Percentiles rank a stretch among this genome's conserved stretches.
Conservation (phyloP, 139 green algal genomes). For the Chlamydomonas urium region DNA sequence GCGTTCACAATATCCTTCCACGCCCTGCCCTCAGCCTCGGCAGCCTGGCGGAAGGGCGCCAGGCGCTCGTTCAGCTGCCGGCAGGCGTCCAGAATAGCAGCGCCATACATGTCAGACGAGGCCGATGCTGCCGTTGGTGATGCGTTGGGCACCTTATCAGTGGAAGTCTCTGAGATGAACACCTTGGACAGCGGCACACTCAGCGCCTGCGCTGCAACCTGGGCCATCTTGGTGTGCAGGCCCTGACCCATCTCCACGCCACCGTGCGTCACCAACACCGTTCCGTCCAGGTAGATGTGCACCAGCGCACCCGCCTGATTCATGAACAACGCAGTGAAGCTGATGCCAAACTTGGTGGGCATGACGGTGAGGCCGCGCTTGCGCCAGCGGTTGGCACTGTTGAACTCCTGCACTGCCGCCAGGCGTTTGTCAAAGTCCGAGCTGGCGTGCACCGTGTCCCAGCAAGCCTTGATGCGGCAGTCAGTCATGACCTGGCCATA, state of each 20-base stretch:
- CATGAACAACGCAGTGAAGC: constrained; percentile 83
- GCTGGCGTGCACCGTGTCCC: constrained; percentile 35
- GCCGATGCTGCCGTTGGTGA: constrained; percentile 89
- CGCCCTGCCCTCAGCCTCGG: neutral
- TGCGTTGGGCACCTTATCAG: constrained; percentile 95
- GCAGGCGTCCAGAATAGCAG: constrained; percentile 86
- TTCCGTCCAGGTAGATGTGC: constrained; percentile 93
- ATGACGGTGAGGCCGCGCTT: constrained; percentile 85
- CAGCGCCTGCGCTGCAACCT: constrained; percentile 74
- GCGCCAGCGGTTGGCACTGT: constrained; percentile 48
- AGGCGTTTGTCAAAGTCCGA: constrained; percentile 8
- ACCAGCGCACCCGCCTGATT: constrained; percentile 89
- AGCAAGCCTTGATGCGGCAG: constrained; percentile 50
- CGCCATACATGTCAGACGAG: constrained; percentile 90
- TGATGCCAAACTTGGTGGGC: constrained; percentile 97
- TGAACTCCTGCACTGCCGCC: constrained; percentile 59
- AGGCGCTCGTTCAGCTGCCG: constrained; percentile 70
- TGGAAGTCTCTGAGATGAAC: constrained; percentile 89
- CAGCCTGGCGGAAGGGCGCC: constrained; percentile 49
- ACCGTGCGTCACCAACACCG: constrained; percentile 90
- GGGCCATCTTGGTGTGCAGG: constrained; percentile 94
- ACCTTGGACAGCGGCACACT: constrained; percentile 72
- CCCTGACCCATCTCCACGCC: constrained; percentile 98
- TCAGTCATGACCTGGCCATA: constrained; percentile 72
- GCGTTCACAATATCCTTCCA: constrained; percentile 64